Conservation (phyloP, 2,329 filamentous ascomycete genomes). For the Drechslera avenae region DNA sequence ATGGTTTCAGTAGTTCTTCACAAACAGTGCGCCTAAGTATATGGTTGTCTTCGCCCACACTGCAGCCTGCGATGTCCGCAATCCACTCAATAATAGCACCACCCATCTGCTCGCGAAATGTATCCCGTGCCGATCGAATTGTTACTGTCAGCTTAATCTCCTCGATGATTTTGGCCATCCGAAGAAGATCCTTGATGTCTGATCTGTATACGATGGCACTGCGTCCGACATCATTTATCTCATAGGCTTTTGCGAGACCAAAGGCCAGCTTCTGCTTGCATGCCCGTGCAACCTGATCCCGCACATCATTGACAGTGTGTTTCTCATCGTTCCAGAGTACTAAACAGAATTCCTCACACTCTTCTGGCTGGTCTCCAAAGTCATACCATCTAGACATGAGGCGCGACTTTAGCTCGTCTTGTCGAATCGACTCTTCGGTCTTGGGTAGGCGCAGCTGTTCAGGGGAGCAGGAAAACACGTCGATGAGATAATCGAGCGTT, state of each 20-base stretch:
- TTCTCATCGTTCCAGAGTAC: slow-evolving; percentile 99
- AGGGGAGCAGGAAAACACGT: slow-evolving; percentile 96
- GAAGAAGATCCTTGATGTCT: slow-evolving; percentile 73
- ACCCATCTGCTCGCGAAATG: slow-evolving; percentile 97
- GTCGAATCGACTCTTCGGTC: slow-evolving; percentile 76
- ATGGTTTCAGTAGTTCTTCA: slow-evolving; percentile 86
- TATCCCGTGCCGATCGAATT: slow-evolving; percentile 89
- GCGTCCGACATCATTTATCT: slow-evolving; percentile 86
- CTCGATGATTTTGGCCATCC: slow-evolving; percentile 84
- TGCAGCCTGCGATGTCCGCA: slow-evolving; percentile 87
- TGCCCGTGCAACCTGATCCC: slow-evolving; percentile 86
- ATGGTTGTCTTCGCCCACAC: slow-evolving; percentile 77
- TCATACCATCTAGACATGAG: slow-evolving; percentile 75
- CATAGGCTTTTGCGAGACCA: slow-evolving; percentile 76
- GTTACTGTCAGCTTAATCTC: slow-evolving; percentile 96
- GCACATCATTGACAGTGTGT: slow-evolving; percentile 90
- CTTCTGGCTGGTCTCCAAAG: slow-evolving; percentile 62
- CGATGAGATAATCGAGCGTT: slow-evolving; percentile 91
- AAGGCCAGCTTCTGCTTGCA: slow-evolving; percentile 74
- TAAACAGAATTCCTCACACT: slow-evolving; percentile 77
- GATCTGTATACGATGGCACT: slow-evolving; percentile 79
- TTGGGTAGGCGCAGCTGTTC: slow-evolving; percentile 90
- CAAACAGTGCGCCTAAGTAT: slow-evolving; percentile 83
- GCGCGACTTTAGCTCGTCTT: slow-evolving; percentile 81
- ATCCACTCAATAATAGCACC: slow-evolving; percentile 98